These are phyloP conservation scores for Cantharellus cinnabarinus DNA, from an alignment of 768 basidiomycete genomes.

Conservation along the genomic window DNA sequence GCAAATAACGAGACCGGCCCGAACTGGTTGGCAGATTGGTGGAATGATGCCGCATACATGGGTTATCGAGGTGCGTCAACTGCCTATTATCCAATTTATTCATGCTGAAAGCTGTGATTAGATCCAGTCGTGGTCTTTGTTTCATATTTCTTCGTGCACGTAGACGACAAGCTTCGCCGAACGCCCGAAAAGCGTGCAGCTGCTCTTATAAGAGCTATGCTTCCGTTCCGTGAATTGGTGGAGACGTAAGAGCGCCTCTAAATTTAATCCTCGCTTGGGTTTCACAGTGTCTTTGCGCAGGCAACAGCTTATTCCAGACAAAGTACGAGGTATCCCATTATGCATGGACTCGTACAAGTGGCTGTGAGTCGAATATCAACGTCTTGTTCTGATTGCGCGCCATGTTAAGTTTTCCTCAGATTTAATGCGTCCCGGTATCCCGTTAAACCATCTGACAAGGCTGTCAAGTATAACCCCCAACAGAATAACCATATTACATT, in stretches of 20 bases:
- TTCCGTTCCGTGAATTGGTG: conserved; percentile 66
- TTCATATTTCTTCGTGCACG: conserved; percentile 88
- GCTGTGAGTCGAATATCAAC: conserved; percentile 30
- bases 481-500: conserved; percentile 78
- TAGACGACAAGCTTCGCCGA: conserved; percentile 35
- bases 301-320: conserved; percentile 72
- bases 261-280: background rate
- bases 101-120: conserved; percentile 35
- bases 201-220: conserved; percentile 59
- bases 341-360: conserved; percentile 93
- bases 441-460: conserved; percentile 60
- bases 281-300: conserved; percentile 17
- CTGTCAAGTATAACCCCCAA: conserved; percentile 53
- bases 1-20: conserved; percentile 26
- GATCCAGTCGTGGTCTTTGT: conserved; percentile 84
- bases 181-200: conserved; percentile 58
- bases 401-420: conserved; percentile 17
- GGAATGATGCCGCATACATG: conserved; percentile 72
- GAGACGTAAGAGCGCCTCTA: conserved; percentile 33
- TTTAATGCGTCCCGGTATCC: conserved; percentile 93
- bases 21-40: conserved; percentile 96
- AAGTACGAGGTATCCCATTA: conserved; percentile 51
- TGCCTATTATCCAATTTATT: conserved; percentile 4
- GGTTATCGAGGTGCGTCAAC: conserved; percentile 15
- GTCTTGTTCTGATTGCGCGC: background rate